Conservation (phyloP, 2,329 filamentous ascomycete species). For the Sporothrix euskadiensis region DNA sequence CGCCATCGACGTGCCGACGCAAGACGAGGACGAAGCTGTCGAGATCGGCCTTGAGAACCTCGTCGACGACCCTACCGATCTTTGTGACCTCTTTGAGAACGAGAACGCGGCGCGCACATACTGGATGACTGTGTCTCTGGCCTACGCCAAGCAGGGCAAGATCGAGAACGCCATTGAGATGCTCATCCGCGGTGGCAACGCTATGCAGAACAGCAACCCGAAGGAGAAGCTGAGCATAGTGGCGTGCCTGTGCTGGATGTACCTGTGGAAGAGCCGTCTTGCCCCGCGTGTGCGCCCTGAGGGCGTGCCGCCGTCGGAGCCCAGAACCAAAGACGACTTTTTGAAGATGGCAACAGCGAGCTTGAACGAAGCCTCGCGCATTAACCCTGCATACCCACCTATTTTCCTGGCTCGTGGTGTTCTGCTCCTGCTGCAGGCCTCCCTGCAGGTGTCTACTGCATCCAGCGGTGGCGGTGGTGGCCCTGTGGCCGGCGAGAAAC, state of each 20-base stretch:
- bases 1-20: constrained; percentile 66
- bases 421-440: constrained; percentile 82
- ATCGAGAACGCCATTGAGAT: constrained; percentile 79
- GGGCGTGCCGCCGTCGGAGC: constrained; percentile 64
- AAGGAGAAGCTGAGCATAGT: constrained; percentile 85
- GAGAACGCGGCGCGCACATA: constrained; percentile 88
- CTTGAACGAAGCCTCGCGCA: constrained; percentile 90
- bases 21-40: constrained; percentile 72
- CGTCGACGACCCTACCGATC: constrained; percentile 88
- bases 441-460: constrained; percentile 74
- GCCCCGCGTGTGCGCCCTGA: constrained; percentile 66
- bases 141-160: constrained; percentile 94
- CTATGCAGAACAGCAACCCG: constrained; percentile 67
- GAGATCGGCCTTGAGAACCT: constrained; percentile 92
- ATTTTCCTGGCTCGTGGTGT: constrained; percentile 90
- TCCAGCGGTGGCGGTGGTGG: constrained; percentile 52
- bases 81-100: constrained; percentile 92
- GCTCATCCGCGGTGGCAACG: constrained; percentile 71
- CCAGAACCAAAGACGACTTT: constrained; percentile 90
- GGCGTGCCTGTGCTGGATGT: constrained; percentile 85
- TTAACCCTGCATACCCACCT: constrained; percentile 89
- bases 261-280: constrained; percentile 83
- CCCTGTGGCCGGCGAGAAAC: constrained; percentile 68
- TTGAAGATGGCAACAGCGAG: constrained; percentile 86
- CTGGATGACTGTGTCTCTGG: constrained; percentile 97